Conservation (phyloP, 148 eudicot species). For the Nepenthes mirabilis region DNA sequence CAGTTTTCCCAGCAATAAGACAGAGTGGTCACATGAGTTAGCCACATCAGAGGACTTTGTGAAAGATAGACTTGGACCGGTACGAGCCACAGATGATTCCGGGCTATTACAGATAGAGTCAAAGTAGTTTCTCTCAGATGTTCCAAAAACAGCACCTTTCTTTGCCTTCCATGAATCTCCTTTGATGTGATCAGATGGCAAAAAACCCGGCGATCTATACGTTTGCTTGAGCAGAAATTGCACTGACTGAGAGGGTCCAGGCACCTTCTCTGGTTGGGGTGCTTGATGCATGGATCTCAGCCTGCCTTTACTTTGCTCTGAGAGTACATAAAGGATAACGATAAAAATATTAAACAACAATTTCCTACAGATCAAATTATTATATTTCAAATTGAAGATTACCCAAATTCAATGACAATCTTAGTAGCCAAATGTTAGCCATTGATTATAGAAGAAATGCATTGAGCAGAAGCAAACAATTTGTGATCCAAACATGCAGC, state of each 20-base stretch:
- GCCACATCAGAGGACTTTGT: constrained; percentile 25
- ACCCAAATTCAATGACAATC: too few relatives aligned
- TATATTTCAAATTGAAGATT: too few relatives aligned
- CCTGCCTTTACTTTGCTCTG: constrained; percentile 38
- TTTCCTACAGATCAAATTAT: not conserved
- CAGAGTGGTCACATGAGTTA: constrained; percentile 35
- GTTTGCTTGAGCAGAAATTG: constrained; percentile 21
- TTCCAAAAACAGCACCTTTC: constrained; percentile 16
- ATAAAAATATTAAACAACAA: constrained; percentile 6
- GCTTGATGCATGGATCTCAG: constrained; percentile 23
- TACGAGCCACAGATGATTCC: constrained; percentile 12
- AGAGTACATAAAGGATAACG: constrained; percentile 3
- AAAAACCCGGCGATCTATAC: constrained; percentile 18
- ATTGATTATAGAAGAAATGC: too few relatives aligned
- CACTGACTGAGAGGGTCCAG: constrained; percentile 19
- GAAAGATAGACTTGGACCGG: constrained; percentile 17
- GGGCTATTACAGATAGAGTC: constrained; percentile 16
- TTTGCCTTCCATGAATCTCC: constrained; percentile 39
- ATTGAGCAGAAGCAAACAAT: too few relatives aligned
- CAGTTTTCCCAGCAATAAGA: constrained; percentile 31
- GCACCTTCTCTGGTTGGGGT: constrained; percentile 23
- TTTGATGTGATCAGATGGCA: constrained; percentile 14
- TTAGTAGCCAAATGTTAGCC: too few relatives aligned
- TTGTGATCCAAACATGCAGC: too few relatives aligned
- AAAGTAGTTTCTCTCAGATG: constrained; percentile 18